Evolutionary conservation across 2,329 filamentous ascomycete genomes (phyloP), one percentile per base, ranked within the genome.

Genomic region (Aspergillus sp.): DNA sequence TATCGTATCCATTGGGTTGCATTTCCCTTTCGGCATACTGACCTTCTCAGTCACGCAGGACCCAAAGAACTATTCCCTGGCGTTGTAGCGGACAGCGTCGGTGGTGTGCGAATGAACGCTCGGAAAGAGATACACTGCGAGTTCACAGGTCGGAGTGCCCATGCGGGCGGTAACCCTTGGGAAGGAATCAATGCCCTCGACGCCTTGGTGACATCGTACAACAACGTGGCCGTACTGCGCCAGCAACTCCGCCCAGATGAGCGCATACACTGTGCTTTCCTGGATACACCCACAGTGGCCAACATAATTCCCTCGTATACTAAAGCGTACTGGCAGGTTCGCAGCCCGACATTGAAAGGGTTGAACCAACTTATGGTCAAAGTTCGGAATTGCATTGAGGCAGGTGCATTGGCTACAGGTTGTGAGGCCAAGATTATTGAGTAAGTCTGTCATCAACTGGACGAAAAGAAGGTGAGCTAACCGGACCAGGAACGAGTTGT

Each of bases 141-240:
- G 62, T 83, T 81, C 59, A 70, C 66, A 1, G 86, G 85, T 1
- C 79, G 78, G 54, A 81, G 81, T 58, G 83, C 85, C 0, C 85
- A 87, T 63, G 84, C 84, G 0, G 84, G 82, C 0, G 80, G 81
- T 3, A 81, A 76, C n/a, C 85, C 84, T 0, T 87, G 84, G 84
- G 76, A 84, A 5, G 85, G 85, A 0, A 78, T 83, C 64, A 87
- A 88, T 66, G 85, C 85, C 0, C 78, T 87, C 0, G 85, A 88
- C 64, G 84, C 84, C 0, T 67, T 85, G 21, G 75, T 87, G 2
- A 75, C 78, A 0, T 80, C 75, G 0, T 80, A 79, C 60, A 74
- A 73, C 48, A 75, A 74, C 47, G 70, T 87, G 3, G 80, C 81
- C 0, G 76, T 83, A 0, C 74, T 87, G 5, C 79, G 85, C 1